Evolutionary conservation across 164 flowering plant species (phyloP), one percentile per base, ranked within the genome.

Genomic region (Pachysandra terminalis): DNA sequence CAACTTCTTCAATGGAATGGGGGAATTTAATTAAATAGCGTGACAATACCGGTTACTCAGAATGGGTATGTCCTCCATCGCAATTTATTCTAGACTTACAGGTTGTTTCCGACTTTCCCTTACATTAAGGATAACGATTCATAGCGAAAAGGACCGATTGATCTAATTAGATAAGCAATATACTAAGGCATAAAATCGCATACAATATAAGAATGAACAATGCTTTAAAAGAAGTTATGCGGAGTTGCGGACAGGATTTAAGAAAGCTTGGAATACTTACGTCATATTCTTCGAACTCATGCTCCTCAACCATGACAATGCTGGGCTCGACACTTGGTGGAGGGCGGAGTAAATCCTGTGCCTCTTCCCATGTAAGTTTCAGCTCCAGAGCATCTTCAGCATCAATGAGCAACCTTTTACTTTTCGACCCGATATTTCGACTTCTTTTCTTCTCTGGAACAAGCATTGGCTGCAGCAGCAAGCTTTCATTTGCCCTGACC

Each of bases 311-410:
- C 61, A 78, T 73, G 68, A 84, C 80, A 63, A 89, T 78, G 67
- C 64, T 83, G 48, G 97, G 96, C 23, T 84, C 80, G 58, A 73
- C 78, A 76, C 83, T 79, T 51, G 96, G 96, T 24, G 97, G 86
- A 23, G 97, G 97, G 22, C 98, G 90, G 64, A 96, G 92, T 75
- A 96, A 83, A 45, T 90, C 99, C 67, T 90, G 99, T 61, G 97
- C 90, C 77, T 96, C 99, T 76, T 90, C 96, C 99, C 99, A 96
- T 28, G 98, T 90, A 63, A 90, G 81, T 75, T 83, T 86, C 57
- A 96, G 80, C 81, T 90, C 96, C 84, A 85, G 15, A 59, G 90
- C 91, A 81, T 90, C 97, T 66, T 89, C 93, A 77, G 74, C 84
- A 68, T 89, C 85, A 68, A 96, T 90, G 40, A 81, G 84, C 77